Conservation (phyloP, 176 grass and related monocot genomes). For the Oropetium thomaeum region DNA sequence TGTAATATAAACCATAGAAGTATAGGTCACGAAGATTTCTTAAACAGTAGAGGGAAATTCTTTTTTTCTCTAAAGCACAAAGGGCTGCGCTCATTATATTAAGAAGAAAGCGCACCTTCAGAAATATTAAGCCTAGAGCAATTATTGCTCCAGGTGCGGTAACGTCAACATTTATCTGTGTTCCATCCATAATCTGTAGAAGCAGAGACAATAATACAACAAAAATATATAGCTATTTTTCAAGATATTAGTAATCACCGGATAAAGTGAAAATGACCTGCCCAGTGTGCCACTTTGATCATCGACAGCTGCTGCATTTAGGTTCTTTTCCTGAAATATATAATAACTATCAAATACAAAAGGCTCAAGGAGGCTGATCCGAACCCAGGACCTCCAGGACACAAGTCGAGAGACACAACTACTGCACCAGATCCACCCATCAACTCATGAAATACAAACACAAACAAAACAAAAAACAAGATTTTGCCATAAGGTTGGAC, state of each 20-base stretch:
- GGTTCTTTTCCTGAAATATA: slow-evolving; percentile 54
- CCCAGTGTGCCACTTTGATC: slow-evolving; percentile 58
- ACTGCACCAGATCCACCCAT: no score
- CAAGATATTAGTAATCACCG: slow-evolving; percentile 19
- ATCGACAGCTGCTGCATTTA: slow-evolving; percentile 41
- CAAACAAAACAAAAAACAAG: background rate
- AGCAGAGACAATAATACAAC: slow-evolving; percentile 9
- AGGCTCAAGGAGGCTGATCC: no score
- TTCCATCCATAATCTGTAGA: slow-evolving; percentile 82
- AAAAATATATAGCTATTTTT: slow-evolving; percentile 23
- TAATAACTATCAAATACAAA: no score
- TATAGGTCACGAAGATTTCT: slow-evolving; percentile 19
- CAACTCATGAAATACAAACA: slow-evolving; percentile 11
- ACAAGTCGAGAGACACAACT: no score
- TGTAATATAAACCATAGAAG: slow-evolving; percentile 39
- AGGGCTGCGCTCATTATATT: no score
- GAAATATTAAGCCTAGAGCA: slow-evolving; percentile 88
- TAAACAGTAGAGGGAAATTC: slow-evolving; percentile 15
- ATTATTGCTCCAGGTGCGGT: slow-evolving; percentile 97
- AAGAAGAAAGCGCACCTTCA: slow-evolving; percentile 63
- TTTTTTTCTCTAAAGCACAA: no score
- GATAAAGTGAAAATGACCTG: slow-evolving; percentile 52
- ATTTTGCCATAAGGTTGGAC: background rate
- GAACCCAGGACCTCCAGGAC: no score
- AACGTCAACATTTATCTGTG: slow-evolving; percentile 93